Conservation (phyloP, 768 basidiomycete species). For the Dioszegia crocea region DNA sequence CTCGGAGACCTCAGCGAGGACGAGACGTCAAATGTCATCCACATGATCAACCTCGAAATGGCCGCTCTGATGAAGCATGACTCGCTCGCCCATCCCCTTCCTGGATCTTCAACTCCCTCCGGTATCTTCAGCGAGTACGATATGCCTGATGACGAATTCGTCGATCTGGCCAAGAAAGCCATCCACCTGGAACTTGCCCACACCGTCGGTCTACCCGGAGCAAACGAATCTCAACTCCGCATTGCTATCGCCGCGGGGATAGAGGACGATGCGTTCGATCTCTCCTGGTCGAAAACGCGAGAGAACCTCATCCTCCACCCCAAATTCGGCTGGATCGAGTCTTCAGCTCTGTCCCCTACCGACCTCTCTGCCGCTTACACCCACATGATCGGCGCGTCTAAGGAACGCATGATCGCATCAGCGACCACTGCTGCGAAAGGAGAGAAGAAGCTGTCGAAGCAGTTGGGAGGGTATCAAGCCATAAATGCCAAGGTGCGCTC, state of each 20-base stretch:
- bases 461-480: conserved; percentile 84
- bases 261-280: conserved; percentile 58
- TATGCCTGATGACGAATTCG: conserved; percentile 59
- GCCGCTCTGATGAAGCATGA: conserved; percentile 78
- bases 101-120: conserved; percentile 76
- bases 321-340: conserved; percentile 63
- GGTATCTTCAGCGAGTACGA: conserved; percentile 63
- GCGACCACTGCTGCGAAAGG: conserved; percentile 73
- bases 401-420: conserved; percentile 72
- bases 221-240: conserved; percentile 71
- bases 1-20: conserved; percentile 57
- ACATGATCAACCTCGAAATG: conserved; percentile 72
- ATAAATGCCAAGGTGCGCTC: conserved; percentile 61
- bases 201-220: conserved; percentile 77
- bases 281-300: conserved; percentile 65
- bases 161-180: conserved; percentile 64
- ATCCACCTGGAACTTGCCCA: conserved; percentile 78
- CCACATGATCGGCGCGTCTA: conserved; percentile 60
- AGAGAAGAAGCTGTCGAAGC: conserved; percentile 84
- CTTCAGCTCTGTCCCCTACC: conserved; percentile 44
- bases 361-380: conserved; percentile 61
- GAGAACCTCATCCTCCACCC: conserved; percentile 64
- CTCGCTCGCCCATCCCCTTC: conserved; percentile 76
- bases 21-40: conserved; percentile 57
- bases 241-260: conserved; percentile 63